Evolutionary conservation across 164 flowering plant species (phyloP), one percentile per base, ranked within the genome.

Genomic region (Chloranthus sessilifolius): DNA sequence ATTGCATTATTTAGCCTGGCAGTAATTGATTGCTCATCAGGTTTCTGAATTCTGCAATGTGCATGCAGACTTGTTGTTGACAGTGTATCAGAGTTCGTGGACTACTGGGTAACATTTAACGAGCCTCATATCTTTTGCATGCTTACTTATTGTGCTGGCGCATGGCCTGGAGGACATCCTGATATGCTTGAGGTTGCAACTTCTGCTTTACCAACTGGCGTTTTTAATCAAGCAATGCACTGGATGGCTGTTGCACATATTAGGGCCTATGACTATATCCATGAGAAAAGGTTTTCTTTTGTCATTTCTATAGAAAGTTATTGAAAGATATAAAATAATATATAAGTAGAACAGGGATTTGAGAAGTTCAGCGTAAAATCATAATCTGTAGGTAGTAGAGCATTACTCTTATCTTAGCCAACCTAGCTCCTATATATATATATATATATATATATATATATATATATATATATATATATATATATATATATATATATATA

Each of bases 111-210:
- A 38, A 84, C 84, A 1, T 92, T 92, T 70, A 92, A 92, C 66
- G 99, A 92, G 71, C 99, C 99, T 55, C 99, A 92, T 78, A 79
- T 92, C 38, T 88, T 88, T 53, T 74, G 82, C 67, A 64, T 86
- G 91, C 82, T 88, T 16, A 92, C 96, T 11, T 92, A 92, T 31
- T 85, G 88, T 66, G 96, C 99, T 53, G 99, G 99, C 59, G 77
- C 99, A 68, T 92, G 99, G 96, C 96, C 94, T 66, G 98, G 98
- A 43, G 96, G 96, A 47, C 66, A 83, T 64, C 98, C 96, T 62
- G 94, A 85, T 63, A 75, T 85, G 91, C 63, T 88, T 60, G 99
- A 92, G 68, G 88, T 53, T 43, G 99, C 95, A 27, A 83, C 86
- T 50, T 86, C 96, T 69, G 84, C 94, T 41, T 66, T 92, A 31